Conservation (phyloP, 2,329 filamentous ascomycete genomes). For the Cladosporium phlei region DNA sequence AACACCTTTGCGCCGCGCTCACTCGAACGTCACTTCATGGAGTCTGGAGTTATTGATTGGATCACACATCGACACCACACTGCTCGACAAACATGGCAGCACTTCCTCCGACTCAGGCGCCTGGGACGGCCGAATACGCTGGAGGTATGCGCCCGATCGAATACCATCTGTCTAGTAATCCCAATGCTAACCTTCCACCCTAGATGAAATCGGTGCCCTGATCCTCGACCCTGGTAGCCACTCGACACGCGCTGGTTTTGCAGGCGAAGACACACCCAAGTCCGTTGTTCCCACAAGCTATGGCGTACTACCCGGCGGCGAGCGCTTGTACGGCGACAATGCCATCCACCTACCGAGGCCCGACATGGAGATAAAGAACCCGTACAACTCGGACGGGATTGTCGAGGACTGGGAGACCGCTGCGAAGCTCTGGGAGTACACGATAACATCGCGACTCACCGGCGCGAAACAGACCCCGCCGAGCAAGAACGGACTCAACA, state of each 20-base stretch:
- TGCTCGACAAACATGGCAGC: conserved; percentile 6
- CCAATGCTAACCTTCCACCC: conserved; percentile 3
- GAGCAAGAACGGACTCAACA: conserved; percentile 73
- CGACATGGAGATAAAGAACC: conserved; percentile 81
- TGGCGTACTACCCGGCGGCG: conserved; percentile 53
- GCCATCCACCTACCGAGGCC: conserved; percentile 71
- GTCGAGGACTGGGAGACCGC: conserved; percentile 97
- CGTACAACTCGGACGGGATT: conserved; percentile 80
- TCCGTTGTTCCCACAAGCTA: conserved; percentile 89
- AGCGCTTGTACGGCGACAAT: conserved; percentile 80
- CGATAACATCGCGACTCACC: conserved; percentile 82
- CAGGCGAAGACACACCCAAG: conserved; percentile 95
- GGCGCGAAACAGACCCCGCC: conserved; percentile 66
- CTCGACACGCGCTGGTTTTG: conserved; percentile 87
- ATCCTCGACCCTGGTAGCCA: conserved; percentile 94
- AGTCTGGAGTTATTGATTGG: conserved; percentile 11
- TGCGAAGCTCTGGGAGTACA: conserved; percentile 84
- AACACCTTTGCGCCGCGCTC: conserved; percentile 11
- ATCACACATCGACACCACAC: background rate
- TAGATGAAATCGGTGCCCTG: conserved; percentile 95
- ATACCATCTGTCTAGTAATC: background rate
- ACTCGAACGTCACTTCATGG: conserved; percentile 16
- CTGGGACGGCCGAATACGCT: conserved; percentile 42
- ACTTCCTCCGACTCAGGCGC: conserved; percentile 30
- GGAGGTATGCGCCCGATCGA: conserved; percentile 33